Conservation (phyloP, 768 basidiomycete species). For the Guyanaporus albipodus region DNA sequence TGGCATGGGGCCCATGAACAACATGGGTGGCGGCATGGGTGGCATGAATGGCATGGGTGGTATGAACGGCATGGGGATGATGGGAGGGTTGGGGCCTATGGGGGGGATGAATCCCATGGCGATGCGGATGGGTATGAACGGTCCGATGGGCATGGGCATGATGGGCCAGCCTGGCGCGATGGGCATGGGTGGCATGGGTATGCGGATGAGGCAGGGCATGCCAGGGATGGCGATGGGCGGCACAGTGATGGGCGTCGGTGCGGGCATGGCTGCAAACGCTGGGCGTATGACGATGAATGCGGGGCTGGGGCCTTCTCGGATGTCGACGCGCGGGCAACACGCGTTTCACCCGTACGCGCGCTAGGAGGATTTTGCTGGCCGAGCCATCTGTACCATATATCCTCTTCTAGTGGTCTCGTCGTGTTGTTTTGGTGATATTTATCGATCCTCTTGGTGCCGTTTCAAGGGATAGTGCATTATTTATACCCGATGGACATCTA, state of each 20-base stretch:
- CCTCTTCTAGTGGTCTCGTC: conserved; percentile 20
- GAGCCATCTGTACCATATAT: conserved; percentile 33
- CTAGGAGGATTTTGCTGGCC: conserved; percentile 27
- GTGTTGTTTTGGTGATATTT: conserved; percentile 11
- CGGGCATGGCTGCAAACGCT: conserved; percentile 29
- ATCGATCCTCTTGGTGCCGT: conserved; percentile 3
- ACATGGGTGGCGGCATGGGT: conserved; percentile 9
- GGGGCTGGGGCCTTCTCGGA: conserved; percentile 46
- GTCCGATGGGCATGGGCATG: conserved; percentile 39
- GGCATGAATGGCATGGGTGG: conserved; percentile 17
- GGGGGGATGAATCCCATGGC: conserved; percentile 31
- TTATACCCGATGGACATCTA: no score
- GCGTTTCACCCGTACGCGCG: conserved; percentile 65
- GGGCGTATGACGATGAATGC: conserved; percentile 40
- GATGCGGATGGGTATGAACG: conserved; percentile 33
- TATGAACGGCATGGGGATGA: conserved; percentile 34
- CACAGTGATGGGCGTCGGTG: conserved; percentile 35
- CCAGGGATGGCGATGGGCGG: conserved; percentile 39
- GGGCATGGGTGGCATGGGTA: conserved; percentile 31
- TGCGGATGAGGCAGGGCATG: conserved; percentile 37
- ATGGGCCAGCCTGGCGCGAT: conserved; percentile 23
- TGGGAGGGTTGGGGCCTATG: conserved; percentile 28
- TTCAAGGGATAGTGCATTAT: not conserved
- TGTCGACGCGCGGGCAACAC: conserved; percentile 52
- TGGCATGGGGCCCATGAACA: conserved; percentile 34